Evolutionary conservation across 176 grass and related monocot genomes (phyloP).

Genomic region (Panicum miliaceum): DNA sequence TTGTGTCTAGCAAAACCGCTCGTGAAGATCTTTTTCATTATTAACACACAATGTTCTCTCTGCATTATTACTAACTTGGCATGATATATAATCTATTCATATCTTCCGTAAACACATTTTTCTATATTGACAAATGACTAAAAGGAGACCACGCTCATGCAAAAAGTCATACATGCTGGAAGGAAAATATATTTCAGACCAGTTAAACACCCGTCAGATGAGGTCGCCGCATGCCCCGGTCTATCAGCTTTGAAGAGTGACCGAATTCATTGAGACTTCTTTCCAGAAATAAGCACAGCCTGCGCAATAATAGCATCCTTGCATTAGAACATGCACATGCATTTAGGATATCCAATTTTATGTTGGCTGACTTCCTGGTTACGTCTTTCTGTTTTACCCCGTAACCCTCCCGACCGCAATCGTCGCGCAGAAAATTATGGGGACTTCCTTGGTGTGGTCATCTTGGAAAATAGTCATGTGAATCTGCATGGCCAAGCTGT

Average conservation of each 20-base stretch:
- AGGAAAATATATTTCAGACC: not conserved
- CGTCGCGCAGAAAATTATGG: slow-evolving; percentile 42
- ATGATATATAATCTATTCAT: not conserved
- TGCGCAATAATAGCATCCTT: slow-evolving; percentile 51
- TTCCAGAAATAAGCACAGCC: slow-evolving; percentile 47
- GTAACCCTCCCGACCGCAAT: slow-evolving; percentile 13
- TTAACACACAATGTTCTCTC: not conserved
- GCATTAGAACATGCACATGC: slow-evolving; percentile 27
- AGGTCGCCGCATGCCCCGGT: not conserved
- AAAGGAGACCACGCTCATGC: slow-evolving; percentile 1
- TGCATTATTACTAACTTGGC: not conserved
- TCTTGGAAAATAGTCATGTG: slow-evolving; percentile 35
- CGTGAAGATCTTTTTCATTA: not conserved
- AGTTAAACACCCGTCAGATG: slow-evolving; percentile 5
- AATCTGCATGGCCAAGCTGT: slow-evolving; percentile 40
- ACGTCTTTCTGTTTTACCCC: not conserved
- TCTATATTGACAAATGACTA: slow-evolving; percentile 23
- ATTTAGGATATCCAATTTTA: slow-evolving; percentile 11
- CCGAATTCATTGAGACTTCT: not conserved
- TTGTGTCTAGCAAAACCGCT: not conserved
- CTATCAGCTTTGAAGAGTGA: not conserved
- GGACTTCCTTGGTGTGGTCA: not conserved
- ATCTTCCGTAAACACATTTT: not conserved
- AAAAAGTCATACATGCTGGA: not conserved
- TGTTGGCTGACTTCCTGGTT: slow-evolving; percentile 1